Base-by-base conservation (phyloP, 2,329 filamentous ascomycete genomes). In the Dactylonectria estremocensis region DNA sequence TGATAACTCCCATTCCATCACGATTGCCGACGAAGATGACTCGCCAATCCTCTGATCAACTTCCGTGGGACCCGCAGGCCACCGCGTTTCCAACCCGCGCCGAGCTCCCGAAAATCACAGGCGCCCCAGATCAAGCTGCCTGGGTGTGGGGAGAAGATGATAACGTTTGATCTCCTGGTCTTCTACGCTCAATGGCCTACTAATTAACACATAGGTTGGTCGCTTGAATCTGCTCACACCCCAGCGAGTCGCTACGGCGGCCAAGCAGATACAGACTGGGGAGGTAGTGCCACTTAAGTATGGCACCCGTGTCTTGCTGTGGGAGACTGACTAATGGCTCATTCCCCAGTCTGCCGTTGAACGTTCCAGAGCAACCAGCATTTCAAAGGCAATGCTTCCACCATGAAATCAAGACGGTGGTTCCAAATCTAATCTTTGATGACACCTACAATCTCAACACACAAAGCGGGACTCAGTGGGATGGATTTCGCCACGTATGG, bases 111-210 rank as follows among this genome's bases (percentile, higher is more conserved):
- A 53, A 3, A 20, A 35, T 53, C 5, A 28, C 28, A 13, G 58
- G 58, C 3, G 22, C 43, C 10, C 58, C 58, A n/a, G 37, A 53
- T 7, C 48, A 61, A n/a, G 37, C 58, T 22, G 58, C 58, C 2
- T 61, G 58, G 58, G 50, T 61, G 22, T 61, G 58, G 58, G 58
- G 58, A 22, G 33, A 24, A 1, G 24, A 61, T 33, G 58, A 61
- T 18, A 40, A 61, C 13, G 58, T 61, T 7, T 11, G 58, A 6
- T 10, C 16, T 16, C 20, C 3, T n/a, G 10, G n/a, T 11, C 3
- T 28, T 7, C 16, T n/a, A 22, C 18, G 3, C 11, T 16, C 9
- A 14, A 14, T 46, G 6, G 3, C 5, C 5, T 14, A 8, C 24
- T 61, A 10, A 61, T 24, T 16, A 1, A 9, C n/a, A 7, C 16